phyloP scores from a whole-genome alignment of 805 yeast genomes.

The Vanderwaltozyma tropicalis region DNA sequence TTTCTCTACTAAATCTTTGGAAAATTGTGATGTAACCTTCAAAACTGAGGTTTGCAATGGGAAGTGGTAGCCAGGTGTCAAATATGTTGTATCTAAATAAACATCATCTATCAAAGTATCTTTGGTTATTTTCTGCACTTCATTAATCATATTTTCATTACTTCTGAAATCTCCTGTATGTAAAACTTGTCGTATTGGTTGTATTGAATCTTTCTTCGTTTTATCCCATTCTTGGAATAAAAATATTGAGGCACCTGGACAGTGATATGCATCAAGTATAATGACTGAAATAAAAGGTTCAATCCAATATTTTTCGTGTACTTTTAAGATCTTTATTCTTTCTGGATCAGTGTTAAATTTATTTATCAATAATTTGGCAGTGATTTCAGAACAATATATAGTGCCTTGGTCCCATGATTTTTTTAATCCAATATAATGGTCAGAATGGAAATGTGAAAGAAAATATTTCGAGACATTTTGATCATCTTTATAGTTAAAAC shows the following conservation, averaged over 20 bases:
- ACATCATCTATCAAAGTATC: constrained; percentile 40
- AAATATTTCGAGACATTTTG: constrained; percentile 43
- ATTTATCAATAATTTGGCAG: constrained; percentile 45
- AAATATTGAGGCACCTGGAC: constrained; percentile 89
- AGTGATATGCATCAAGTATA: constrained; percentile 80
- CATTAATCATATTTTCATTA: constrained; percentile 37
- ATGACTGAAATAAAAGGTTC: constrained; percentile 43
- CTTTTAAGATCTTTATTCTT: constrained; percentile 35
- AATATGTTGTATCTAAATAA: constrained; percentile 85
- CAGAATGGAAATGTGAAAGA: constrained; percentile 82
- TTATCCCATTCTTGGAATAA: constrained; percentile 41
- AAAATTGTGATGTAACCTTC: constrained; percentile 44
- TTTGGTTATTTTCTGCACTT: constrained; percentile 6
- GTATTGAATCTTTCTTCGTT: not conserved
- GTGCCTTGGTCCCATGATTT: constrained; percentile 66
- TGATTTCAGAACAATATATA: constrained; percentile 64
- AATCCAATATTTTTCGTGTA: constrained; percentile 33
- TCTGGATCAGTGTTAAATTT: constrained; percentile 39
- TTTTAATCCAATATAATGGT: constrained; percentile 82
- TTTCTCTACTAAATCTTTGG: constrained; percentile 30
- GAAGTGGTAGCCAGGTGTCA: constrained; percentile 62
- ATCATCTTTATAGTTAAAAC: constrained; percentile 38
- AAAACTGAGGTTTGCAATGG: constrained; percentile 71
- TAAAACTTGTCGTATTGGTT: constrained; percentile 26
- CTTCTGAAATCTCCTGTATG: constrained; percentile 96